Evolutionary conservation across 345 rosid species (phyloP).

Genomic region (Turritis glabra): DNA sequence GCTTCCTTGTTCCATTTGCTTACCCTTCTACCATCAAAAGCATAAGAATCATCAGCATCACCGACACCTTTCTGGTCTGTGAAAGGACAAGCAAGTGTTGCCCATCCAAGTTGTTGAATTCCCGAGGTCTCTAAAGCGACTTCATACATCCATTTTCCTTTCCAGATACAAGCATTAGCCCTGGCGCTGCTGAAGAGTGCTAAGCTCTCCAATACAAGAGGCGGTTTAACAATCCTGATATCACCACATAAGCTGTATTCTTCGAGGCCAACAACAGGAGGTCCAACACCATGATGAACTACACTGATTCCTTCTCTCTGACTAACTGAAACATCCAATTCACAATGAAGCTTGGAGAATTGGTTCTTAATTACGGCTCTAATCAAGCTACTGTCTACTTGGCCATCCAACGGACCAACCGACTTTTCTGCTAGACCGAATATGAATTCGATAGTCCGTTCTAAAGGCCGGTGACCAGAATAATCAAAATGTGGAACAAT

Average conservation of each 20-base stretch:
- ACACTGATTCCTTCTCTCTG: constrained; percentile 62
- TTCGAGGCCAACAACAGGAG: constrained; percentile 61
- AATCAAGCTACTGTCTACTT: constrained; percentile 51
- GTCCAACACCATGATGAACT: constrained; percentile 50
- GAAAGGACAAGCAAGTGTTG: constrained; percentile 83
- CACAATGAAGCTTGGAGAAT: constrained; percentile 39
- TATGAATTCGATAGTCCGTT: constrained; percentile 76
- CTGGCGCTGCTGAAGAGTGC: constrained; percentile 84
- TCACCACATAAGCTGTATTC: constrained; percentile 81
- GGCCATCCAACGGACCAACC: constrained; percentile 48
- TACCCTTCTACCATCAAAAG: constrained; percentile 93
- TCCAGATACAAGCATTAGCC: constrained; percentile 89
- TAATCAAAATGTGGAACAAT: constrained; percentile 78
- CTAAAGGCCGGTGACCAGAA: constrained; percentile 67
- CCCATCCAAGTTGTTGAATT: constrained; percentile 96
- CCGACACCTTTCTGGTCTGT: constrained; percentile 96
- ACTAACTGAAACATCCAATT: constrained; percentile 29
- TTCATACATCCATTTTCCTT: constrained; percentile 99
- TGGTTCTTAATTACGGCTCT: constrained; percentile 56
- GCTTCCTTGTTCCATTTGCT: constrained; percentile 86
- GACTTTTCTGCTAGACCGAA: constrained; percentile 70
- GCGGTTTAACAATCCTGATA: constrained; percentile 59
- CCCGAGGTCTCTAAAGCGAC: constrained; percentile 91
- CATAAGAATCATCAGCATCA: constrained; percentile 97
- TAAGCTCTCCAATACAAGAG: constrained; percentile 83